Evolutionary conservation across 169 alveolate genomes (phyloP), one percentile per base, ranked within the genome.

Genomic region (Plasmodium vinckei): DNA sequence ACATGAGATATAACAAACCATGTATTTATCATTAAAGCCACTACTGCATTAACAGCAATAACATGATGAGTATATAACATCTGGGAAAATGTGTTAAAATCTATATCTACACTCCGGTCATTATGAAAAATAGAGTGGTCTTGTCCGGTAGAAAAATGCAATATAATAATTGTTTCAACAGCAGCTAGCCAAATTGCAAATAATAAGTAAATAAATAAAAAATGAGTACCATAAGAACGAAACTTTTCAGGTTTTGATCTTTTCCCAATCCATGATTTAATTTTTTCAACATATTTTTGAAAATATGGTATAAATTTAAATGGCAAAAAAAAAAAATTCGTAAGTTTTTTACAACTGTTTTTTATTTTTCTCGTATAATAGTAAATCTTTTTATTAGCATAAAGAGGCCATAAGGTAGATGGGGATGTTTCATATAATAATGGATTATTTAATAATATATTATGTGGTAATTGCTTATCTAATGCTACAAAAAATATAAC

Each of bases 381-480:
- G 44, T 72, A 72, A 5, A 87, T 61, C 21, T 72, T 56, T 49
- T 51, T 68, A 51, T 71, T 68, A 9, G 87, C 33, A 25, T 68
- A 46, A 10, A 87, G 65, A 23, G 92, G 92, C 95, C 95, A 93
- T 51, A 90, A 86, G 0, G 94, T 90, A 27, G 94, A 90, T 39
- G 94, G 94, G 2, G 87, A 70, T 42, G 94, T 91, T 54, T 88
- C 91, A 65, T 94, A 94, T 57, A 94, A 93, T 46, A 92, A 71
- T n/a, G 96, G 95, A 60, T 91, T 92, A 39, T 92, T 92, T 9
- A 93, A 72, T 54, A 94, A 87, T 5, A 94, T 92, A 9, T 72
- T 67, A 70, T 91, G 94, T 25, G 97, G 97, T 42, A 95, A 77
- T 44, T 92, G 94, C n/a, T 95, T 87, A 69, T 95, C 97, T 60